Percentiles rank a stretch among this genome's conserved stretches.
Evolutionary conservation across 345 rosid species (phyloP).

Genomic region (Hibiscus mutabilis): DNA sequence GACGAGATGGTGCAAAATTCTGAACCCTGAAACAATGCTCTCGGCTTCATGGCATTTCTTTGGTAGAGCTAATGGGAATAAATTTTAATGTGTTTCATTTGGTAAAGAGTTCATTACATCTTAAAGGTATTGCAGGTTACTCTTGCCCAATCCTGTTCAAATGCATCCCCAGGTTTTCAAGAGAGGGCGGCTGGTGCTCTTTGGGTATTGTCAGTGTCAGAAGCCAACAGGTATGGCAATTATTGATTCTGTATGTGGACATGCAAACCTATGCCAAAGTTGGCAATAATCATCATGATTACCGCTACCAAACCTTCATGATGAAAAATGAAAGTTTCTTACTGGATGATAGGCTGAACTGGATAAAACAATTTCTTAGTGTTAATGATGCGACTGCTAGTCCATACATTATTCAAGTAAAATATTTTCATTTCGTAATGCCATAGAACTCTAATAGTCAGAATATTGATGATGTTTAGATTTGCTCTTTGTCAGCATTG

Average conservation of each 20-base stretch:
- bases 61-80: too few species aligned
- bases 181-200: constrained; percentile 99
- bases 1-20: background rate
- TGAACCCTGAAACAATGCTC: background rate
- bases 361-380: too few species aligned
- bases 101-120: background rate
- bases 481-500: constrained; percentile 39
- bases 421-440: background rate
- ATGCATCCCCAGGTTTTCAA: constrained; percentile 52
- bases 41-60: background rate
- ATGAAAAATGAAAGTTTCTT: too few species aligned
- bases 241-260: background rate
- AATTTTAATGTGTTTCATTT: background rate
- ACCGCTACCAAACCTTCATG: too few species aligned
- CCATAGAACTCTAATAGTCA: background rate
- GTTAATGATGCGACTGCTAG: too few species aligned
- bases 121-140: constrained; percentile 13
- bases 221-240: constrained; percentile 63
- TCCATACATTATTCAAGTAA: background rate
- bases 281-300: too few species aligned
- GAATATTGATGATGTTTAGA: background rate
- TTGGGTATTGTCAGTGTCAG: constrained; percentile 92
- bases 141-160: constrained; percentile 78
- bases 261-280: background rate
- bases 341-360: too few species aligned